Evolutionary conservation across 1,284 basidiomycete species (phyloP).

Genomic region (Pseudomicrostroma phylloplanum): DNA sequence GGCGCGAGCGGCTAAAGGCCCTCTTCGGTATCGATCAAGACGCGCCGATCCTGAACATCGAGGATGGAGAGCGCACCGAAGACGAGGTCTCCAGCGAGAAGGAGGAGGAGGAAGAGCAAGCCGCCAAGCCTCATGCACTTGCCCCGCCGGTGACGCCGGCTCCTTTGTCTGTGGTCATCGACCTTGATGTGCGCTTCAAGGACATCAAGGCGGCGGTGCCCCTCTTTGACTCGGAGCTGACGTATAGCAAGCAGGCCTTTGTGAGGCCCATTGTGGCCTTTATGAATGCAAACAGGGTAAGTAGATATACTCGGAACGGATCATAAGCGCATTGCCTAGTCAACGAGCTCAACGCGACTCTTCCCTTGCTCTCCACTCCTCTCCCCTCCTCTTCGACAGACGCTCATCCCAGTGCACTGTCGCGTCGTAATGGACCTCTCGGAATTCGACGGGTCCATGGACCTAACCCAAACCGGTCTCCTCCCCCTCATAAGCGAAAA

Average conservation of each 20-base stretch:
- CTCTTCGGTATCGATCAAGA: neutral
- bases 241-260: conserved; percentile 88
- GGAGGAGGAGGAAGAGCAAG: neutral
- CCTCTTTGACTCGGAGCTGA: conserved; percentile 56
- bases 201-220: conserved; percentile 95
- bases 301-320: neutral
- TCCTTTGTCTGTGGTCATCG: conserved; percentile 61
- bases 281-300: conserved; percentile 56
- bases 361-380: conserved; percentile 2
- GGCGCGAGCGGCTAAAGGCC: neutral
- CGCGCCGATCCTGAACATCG: neutral
- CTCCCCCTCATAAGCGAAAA: conserved; percentile 44
- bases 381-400: conserved; percentile 2
- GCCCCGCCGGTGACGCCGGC: conserved; percentile 15
- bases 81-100: neutral
- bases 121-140: neutral
- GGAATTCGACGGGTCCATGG: conserved; percentile 48
- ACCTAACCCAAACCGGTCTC: conserved; percentile 47
- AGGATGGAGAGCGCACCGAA: neutral
- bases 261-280: conserved; percentile 96
- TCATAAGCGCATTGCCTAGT: neutral
- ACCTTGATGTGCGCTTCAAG: conserved; percentile 89
- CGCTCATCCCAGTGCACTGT: conserved; percentile 43
- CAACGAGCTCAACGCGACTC: neutral
- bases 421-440: conserved; percentile 46